Conservation (phyloP, 768 basidiomycete genomes). For the Lyophyllum semitale region DNA sequence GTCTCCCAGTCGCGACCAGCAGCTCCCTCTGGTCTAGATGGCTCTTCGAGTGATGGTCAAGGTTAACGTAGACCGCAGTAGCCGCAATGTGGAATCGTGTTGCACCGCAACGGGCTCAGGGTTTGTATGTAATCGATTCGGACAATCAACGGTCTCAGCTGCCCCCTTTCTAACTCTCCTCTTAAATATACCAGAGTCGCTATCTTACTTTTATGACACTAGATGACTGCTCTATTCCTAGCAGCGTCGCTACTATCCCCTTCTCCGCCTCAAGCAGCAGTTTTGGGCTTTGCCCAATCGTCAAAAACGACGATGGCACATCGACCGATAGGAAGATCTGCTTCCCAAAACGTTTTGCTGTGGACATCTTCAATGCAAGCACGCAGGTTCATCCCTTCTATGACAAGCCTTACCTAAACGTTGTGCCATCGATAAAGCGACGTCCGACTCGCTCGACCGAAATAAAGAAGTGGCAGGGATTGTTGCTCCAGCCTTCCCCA, state of each 20-base stretch:
- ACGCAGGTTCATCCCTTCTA: slow-evolving; percentile 9
- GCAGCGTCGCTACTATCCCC: slow-evolving; percentile 52
- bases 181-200: background rate
- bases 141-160: slow-evolving; percentile 17
- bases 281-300: slow-evolving; percentile 48
- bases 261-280: slow-evolving; percentile 61
- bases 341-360: slow-evolving; percentile 66
- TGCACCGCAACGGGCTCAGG: slow-evolving; percentile 20
- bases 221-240: slow-evolving; percentile 24
- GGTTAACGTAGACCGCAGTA: slow-evolving; percentile 7
- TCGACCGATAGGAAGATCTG: slow-evolving; percentile 79
- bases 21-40: slow-evolving; percentile 5
- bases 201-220: background rate
- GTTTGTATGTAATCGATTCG: slow-evolving; percentile 22
- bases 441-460: slow-evolving; percentile 60
- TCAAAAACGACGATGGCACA: slow-evolving; percentile 37
- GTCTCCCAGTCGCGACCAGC: slow-evolving; percentile 2
- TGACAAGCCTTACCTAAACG: slow-evolving; percentile 62
- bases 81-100: slow-evolving; percentile 11
- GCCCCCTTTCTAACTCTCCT: slow-evolving; percentile 5
- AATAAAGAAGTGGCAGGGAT: slow-evolving; percentile 64
- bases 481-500: slow-evolving; percentile 31
- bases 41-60: slow-evolving; percentile 8
- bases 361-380: slow-evolving; percentile 17
- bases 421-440: slow-evolving; percentile 73